phyloP scores from a whole-genome alignment of 75 land plant genomes.

The Selaginella moellendorffii region DNA sequence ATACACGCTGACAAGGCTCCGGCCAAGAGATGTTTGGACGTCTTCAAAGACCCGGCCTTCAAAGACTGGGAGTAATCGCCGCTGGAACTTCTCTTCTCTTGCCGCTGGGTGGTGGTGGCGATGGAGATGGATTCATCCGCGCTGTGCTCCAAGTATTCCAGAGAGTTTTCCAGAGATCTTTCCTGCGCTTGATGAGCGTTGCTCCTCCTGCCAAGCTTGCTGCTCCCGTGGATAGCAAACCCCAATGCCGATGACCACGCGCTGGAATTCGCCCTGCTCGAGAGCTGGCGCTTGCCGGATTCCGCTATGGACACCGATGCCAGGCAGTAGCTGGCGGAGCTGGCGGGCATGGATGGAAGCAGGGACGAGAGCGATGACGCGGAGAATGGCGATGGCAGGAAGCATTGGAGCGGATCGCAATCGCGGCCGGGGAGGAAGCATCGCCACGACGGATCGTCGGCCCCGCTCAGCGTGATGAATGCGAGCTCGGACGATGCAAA shows the following conservation, averaged over 20 bases:
- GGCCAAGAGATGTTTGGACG: slow-evolving; percentile 70
- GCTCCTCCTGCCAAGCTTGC: no score
- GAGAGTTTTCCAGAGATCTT: not conserved
- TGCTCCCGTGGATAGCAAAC: not conserved
- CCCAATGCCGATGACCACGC: not conserved
- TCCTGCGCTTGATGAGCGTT: not conserved
- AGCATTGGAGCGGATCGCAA: not conserved
- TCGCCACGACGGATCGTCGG: no score
- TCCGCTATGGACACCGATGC: not conserved
- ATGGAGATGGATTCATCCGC: not conserved
- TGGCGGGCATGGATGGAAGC: not conserved
- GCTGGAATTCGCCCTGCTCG: not conserved
- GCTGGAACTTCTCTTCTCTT: no score
- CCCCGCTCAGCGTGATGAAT: no score
- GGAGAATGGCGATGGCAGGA: not conserved
- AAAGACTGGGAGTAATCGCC: no score
- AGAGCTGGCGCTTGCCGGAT: not conserved
- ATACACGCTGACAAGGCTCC: slow-evolving; percentile 82
- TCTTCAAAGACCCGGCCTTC: slow-evolving; percentile 43
- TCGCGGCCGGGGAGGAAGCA: no score
- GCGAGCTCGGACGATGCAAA: no score
- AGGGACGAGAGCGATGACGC: not conserved
- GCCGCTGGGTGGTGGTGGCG: no score
- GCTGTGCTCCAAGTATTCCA: not conserved
- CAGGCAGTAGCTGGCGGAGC: not conserved